Base-by-base conservation (phyloP, 1,284 basidiomycete genomes). In the Pseudozyma tsukubaensis region DNA sequence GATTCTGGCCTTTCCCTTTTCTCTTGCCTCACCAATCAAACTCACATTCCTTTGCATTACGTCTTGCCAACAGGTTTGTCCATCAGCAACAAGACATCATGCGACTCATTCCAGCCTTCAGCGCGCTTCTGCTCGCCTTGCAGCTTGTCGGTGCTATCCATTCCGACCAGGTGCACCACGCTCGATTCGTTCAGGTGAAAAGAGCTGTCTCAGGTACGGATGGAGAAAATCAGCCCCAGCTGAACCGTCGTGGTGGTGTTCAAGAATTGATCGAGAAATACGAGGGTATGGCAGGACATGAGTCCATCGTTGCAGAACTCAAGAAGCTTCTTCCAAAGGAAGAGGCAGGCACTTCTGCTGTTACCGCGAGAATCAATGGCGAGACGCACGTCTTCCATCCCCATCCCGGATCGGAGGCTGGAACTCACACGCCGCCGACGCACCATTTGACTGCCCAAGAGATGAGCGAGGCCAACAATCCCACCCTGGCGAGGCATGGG, bases 91-190 rank as follows among this genome's bases (percentile, higher is more conserved):
- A 24, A 1, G 8, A 18, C 42, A 43, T 5, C 11, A 70, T 70
- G 67, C 39, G 51, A 37, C 44, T 64, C 7, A 24, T 70, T 14
- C 8, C 53, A 16, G 5, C 57, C 29, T 60, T 70, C n/a, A 37
- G 11, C 2, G 14, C 37, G 0, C 34, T 70, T 11, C 10, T 60
- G 21, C n/a, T 64, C 10, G 24, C 36, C 1, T 7, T 64, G n/a
- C 60, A 70, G 57, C n/a, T 60, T 1, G 53, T 60, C 13, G 49
- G 40, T 12, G 67, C 67, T 21, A 21, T 51, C 3, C 56, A 42
- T 2, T n/a, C 12, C 14, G 34, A 56, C 10, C 44, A 47, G 9
- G 48, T 51, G 2, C 29, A 59, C 11, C 50, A 56, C 6, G 24
- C 49, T 29, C 24, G 60, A 21, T 53, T 70, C 43, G 48, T 47